A percentile compares a stretch with the other conserved stretches of the same genome.
phyloP scores from a whole-genome alignment of 2,329 filamentous ascomycete species.

The Xylaria sp. region DNA sequence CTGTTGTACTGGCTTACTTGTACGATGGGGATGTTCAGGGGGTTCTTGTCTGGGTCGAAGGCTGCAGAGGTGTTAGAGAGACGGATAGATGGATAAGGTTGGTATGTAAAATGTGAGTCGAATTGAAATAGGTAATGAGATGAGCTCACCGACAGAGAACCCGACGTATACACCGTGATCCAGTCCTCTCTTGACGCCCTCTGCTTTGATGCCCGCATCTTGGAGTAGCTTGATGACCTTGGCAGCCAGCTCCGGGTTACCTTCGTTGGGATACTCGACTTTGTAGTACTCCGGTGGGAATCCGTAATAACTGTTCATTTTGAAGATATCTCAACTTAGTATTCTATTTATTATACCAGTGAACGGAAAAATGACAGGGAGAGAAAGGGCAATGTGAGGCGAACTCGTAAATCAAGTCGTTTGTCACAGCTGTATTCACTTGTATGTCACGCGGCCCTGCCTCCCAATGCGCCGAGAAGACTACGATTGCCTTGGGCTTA shows the following conservation, averaged over 20 bases:
- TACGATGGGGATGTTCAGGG: conserved; percentile 73
- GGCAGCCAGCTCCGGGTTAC: conserved; percentile 68
- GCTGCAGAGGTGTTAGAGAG: conserved; percentile 52
- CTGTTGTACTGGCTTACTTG: conserved; percentile 76
- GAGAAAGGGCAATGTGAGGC: conserved; percentile 29
- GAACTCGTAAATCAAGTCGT: conserved; percentile 76
- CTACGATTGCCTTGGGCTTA: conserved; percentile 77
- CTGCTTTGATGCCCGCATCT: conserved; percentile 67
- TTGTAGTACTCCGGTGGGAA: conserved; percentile 77
- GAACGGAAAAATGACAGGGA: neutral
- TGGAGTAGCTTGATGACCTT: conserved; percentile 67
- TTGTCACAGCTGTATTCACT: conserved; percentile 73
- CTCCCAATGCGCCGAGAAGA: conserved; percentile 85
- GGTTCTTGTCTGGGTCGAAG: conserved; percentile 71
- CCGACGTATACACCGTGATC: conserved; percentile 82
- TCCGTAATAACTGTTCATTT: conserved; percentile 68
- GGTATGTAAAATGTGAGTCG: neutral
- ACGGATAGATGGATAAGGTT: neutral
- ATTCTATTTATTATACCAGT: neutral
- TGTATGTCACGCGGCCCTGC: conserved; percentile 65
- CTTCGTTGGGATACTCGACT: conserved; percentile 72
- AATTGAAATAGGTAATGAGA: neutral
- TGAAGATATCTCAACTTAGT: conserved; percentile 26
- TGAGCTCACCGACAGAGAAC: conserved; percentile 62
- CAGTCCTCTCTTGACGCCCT: conserved; percentile 71